phyloP scores from a whole-genome alignment of 148 eudicot species.

The Fallopia convolvulus region DNA sequence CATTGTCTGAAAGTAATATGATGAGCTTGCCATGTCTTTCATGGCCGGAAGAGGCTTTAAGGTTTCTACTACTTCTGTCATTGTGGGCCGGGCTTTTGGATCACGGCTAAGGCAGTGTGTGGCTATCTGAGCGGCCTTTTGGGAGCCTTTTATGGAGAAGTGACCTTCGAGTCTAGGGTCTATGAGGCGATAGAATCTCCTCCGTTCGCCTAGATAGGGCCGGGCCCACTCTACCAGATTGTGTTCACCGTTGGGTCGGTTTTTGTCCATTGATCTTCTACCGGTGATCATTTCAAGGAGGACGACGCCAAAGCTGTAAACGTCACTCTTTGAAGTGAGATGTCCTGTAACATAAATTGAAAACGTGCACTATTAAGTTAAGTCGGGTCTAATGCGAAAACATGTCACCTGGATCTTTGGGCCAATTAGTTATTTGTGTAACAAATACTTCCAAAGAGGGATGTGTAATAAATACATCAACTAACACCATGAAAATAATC shows the following conservation, averaged over 20 bases:
- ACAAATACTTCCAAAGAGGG: neutral
- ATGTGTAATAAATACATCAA: neutral
- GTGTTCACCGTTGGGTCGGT: conserved; percentile 70
- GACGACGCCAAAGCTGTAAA: conserved; percentile 75
- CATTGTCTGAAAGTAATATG: conserved; percentile 56
- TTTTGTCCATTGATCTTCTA: conserved; percentile 78
- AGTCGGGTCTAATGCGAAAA: too few species aligned
- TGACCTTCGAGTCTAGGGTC: conserved; percentile 79
- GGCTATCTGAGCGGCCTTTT: conserved; percentile 66
- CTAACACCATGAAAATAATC: neutral
- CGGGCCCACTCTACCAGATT: conserved; percentile 79
- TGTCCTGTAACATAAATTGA: conserved; percentile 31
- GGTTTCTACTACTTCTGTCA: conserved; percentile 64
- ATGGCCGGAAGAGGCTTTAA: conserved; percentile 58
- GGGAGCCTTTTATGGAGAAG: conserved; percentile 70
- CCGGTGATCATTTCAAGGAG: conserved; percentile 69
- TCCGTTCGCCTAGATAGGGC: conserved; percentile 58
- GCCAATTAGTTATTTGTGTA: neutral
- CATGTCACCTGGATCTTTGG: neutral
- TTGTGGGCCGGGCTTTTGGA: conserved; percentile 58
- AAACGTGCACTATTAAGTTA: too few species aligned
- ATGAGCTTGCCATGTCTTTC: conserved; percentile 75
- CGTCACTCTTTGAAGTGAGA: conserved; percentile 70
- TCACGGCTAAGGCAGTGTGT: conserved; percentile 74
- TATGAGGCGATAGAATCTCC: conserved; percentile 55